A percentile compares a stretch with the other conserved stretches of the same genome.
phyloP scores from a whole-genome alignment of 2,329 filamentous ascomycete species.

The Diaporthe destruens region DNA sequence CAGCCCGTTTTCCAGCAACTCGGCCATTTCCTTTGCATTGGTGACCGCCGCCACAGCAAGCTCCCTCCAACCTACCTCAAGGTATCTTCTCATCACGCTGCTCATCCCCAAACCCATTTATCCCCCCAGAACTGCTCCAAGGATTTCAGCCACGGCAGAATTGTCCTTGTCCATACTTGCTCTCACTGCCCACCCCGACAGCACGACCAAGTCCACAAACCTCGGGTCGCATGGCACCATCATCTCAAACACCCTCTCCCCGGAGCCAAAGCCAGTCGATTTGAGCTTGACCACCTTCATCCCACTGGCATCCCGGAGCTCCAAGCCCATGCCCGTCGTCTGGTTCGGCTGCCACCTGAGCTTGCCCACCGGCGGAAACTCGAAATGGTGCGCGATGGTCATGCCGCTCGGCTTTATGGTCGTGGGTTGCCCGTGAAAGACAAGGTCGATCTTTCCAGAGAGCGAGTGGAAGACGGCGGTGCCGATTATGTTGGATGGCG shows the following conservation, averaged over 20 bases:
- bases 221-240: not conserved
- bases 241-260: not conserved
- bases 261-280: not conserved
- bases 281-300: not conserved
- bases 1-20: too few species aligned
- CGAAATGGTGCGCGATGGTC: not conserved
- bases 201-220: not conserved
- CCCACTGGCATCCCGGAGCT: not conserved
- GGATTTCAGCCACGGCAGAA: too few species aligned
- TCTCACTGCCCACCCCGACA: not conserved
- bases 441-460: not conserved
- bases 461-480: not conserved
- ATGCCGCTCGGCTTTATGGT: not conserved
- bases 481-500: not conserved
- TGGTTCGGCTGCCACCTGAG: not conserved
- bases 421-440: not conserved
- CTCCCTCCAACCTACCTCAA: too few species aligned
- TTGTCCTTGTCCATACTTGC: not conserved
- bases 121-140: too few species aligned
- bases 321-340: not conserved
- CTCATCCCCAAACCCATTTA: too few species aligned
- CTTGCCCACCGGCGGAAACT: not conserved
- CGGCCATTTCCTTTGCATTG: too few species aligned
- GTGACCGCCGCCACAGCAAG: too few species aligned
- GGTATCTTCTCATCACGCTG: too few species aligned